Percentiles rank a stretch among this genome's conserved stretches.
phyloP scores from a whole-genome alignment of 176 grass and related monocot genomes.

The Oryza longistaminata region DNA sequence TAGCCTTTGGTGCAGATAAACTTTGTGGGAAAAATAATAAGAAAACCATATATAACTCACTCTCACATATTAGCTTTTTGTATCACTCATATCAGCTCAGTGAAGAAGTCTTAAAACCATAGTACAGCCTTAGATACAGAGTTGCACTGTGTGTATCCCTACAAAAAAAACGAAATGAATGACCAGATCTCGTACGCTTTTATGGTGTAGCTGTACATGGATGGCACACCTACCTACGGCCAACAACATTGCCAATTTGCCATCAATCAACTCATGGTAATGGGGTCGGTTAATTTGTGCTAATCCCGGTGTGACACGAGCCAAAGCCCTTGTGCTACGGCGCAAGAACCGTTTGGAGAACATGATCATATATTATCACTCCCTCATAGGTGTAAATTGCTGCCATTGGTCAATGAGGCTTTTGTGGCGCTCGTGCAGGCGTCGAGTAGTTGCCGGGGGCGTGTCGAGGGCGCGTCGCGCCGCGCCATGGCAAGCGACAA shows the following conservation, averaged over 20 bases:
- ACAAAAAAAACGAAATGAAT: too few relatives aligned
- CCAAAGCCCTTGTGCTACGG: slow-evolving; percentile 23
- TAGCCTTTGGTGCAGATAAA: too few relatives aligned
- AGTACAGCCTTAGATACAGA: too few relatives aligned
- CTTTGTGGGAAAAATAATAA: too few relatives aligned
- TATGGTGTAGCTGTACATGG: not conserved
- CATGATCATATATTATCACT: not conserved
- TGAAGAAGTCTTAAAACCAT: too few relatives aligned
- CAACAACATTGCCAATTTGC: not conserved
- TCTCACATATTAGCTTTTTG: too few relatives aligned
- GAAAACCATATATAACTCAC: too few relatives aligned
- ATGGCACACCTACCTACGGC: not conserved
- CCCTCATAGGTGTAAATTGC: not conserved
- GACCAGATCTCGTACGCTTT: not conserved
- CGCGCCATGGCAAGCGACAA: slow-evolving; percentile 28
- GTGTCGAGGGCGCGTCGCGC: not conserved
- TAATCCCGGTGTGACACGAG: not conserved
- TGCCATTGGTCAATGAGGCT: slow-evolving; percentile 7
- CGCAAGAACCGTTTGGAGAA: slow-evolving; percentile 8
- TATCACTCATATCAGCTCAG: too few relatives aligned
- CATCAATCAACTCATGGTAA: not conserved
- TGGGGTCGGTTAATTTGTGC: not conserved
- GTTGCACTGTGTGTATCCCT: too few relatives aligned
- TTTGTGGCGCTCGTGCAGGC: slow-evolving; percentile 12
- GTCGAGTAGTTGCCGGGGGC: slow-evolving; percentile 14